Percentiles rank a stretch among this genome's conserved stretches.
Evolutionary conservation across 345 rosid species (phyloP).

Genomic region (Schrenkiella parvula): DNA sequence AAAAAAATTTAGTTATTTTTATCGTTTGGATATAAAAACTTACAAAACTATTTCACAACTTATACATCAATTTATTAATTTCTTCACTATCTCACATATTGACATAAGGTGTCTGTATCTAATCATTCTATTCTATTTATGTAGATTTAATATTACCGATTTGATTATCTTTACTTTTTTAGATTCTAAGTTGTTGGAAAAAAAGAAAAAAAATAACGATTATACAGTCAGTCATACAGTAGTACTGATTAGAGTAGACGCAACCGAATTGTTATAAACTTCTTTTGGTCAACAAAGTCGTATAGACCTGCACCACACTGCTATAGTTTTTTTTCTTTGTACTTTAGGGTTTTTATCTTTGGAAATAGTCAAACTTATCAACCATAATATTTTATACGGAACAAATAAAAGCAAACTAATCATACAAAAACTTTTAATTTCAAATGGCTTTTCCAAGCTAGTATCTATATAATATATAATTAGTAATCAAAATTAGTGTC

Average conservation of each 20-base stretch:
- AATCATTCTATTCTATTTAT: too few relatives aligned
- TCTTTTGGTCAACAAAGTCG: slow-evolving; percentile 22
- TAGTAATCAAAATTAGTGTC: not conserved
- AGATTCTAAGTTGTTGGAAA: too few relatives aligned
- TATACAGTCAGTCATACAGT: not conserved
- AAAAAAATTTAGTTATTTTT: too few relatives aligned
- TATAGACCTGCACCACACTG: slow-evolving; percentile 19
- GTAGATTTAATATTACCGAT: too few relatives aligned
- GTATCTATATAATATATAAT: not conserved
- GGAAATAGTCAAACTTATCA: not conserved
- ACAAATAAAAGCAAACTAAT: not conserved
- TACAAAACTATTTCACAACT: not conserved
- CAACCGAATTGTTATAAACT: not conserved
- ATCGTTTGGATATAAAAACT: not conserved
- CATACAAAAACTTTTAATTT: not conserved
- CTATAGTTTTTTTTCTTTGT: not conserved
- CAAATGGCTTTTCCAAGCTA: not conserved
- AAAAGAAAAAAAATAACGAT: too few relatives aligned
- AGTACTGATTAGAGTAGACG: slow-evolving; percentile 11
- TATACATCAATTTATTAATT: too few relatives aligned
- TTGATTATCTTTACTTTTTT: too few relatives aligned
- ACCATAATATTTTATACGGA: not conserved
- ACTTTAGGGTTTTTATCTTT: slow-evolving; percentile 6
- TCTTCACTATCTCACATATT: too few relatives aligned
- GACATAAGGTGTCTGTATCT: too few relatives aligned